Conservation (phyloP, 495 filamentous ascomycete genomes). For the Aspergillus nidulans region DNA sequence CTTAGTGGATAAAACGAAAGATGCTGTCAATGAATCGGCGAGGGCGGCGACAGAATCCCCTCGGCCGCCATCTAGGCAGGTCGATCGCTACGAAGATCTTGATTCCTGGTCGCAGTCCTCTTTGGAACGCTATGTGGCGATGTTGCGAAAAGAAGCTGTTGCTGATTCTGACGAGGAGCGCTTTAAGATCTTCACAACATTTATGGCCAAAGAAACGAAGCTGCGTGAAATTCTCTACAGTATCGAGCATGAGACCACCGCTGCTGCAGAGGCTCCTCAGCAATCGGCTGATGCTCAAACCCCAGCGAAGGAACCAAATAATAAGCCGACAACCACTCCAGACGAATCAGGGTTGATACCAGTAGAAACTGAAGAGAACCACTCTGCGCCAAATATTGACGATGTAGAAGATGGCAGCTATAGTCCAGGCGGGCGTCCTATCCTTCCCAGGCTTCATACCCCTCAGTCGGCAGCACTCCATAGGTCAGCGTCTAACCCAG, state of each 20-base stretch:
- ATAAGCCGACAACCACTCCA: constrained; percentile 3
- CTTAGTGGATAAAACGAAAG: not conserved
- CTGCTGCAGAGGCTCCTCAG: constrained; percentile 7
- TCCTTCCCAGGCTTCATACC: constrained; percentile 23
- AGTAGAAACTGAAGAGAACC: constrained; percentile 25
- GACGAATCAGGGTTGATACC: constrained; percentile 37
- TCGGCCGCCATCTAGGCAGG: constrained; percentile 9
- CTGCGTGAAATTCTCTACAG: constrained; percentile 50
- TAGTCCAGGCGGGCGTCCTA: constrained; percentile 49
- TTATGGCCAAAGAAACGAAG: constrained; percentile 48
- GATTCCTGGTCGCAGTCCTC: constrained; percentile 53
- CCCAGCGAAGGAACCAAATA: constrained; percentile 11
- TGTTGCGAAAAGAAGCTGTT: constrained; percentile 50
- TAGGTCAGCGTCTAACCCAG: constrained; percentile 20
- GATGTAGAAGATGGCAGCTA: constrained; percentile 33
- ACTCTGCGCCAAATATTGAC: constrained; percentile 11
- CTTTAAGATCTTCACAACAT: constrained; percentile 48
- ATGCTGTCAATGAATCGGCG: not conserved
- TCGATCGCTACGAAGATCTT: constrained; percentile 46
- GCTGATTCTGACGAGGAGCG: constrained; percentile 48
- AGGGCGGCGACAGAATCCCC: constrained; percentile 6
- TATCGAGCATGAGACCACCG: constrained; percentile 32
- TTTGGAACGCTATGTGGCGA: constrained; percentile 46
- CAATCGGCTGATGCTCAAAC: constrained; percentile 7
- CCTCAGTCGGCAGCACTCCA: constrained; percentile 11